Base-by-base conservation (phyloP, 768 basidiomycete species). In the Collybiopsis luxurians region DNA sequence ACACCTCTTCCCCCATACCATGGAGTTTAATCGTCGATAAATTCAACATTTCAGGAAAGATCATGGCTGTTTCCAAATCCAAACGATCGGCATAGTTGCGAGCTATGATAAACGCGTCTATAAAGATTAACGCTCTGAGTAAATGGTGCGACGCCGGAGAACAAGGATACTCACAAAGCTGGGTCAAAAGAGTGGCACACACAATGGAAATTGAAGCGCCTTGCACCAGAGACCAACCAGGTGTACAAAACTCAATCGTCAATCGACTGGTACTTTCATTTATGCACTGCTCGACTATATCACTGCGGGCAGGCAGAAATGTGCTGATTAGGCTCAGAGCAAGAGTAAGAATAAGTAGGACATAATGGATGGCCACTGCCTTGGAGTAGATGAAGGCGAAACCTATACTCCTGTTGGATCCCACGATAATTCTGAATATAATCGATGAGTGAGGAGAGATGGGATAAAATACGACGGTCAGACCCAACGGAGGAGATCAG, bases 401-500 rank as follows among this genome's bases (percentile, higher is more conserved):
- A 42, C 56, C 12, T 53, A 45, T 10, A 64, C 62, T 27, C 51
- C 51, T 11, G 53, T 38, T 2, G 19, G 38, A 15, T 56, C 40
- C 62, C 10, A 54, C 58, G 42, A 60, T 40, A 30, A 66, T 56
- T 28, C 65, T 64, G 40, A 12, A 27, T n/a, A 15, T 23, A 48
- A 23, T 28, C 26, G 46, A 38, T 19, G n/a, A 23, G 28, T n/a
- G 61, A 13, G 44, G 15, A 26, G 15, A 10, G 26, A 47, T 47
- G 9, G 30, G 26, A 28, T 47, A 17, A n/a, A 36, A 53, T 31
- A 12, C 7, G 12, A 17, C 21, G 12, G 15, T 53, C 23, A 2
- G 24, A 64, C 63, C 65, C 65, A 10, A 62, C 48, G 13, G 62
- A 4, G 6, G 65, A 62, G 19, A 66, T 43, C 27, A 66, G 45